Base-by-base conservation (phyloP, 2,329 filamentous ascomycete genomes). In the Pseudopyricularia javanii region DNA sequence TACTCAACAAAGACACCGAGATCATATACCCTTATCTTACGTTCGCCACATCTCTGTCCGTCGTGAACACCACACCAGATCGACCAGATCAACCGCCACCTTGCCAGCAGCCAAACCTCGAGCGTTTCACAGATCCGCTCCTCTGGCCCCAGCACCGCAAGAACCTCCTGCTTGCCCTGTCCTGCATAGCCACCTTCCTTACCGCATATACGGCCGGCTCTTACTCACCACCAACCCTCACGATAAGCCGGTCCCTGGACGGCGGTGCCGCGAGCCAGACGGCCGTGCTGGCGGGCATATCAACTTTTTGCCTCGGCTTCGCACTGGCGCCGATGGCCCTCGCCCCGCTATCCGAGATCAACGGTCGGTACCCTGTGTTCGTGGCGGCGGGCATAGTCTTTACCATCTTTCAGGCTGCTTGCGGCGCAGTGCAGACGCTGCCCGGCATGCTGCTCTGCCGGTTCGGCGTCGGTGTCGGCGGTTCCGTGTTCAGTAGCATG, bases 301-400 rank as follows among this genome's bases (percentile, higher is more conserved):
- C 90, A 0, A 79, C 81, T 0, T 96, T 93, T 66, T 93, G 88
- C 47, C 62, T 76, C 33, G 90, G 91, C 3, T 95, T 95, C 59
- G 88, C 78, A 0, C 66, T 90, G 24, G 86, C 88, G 0, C 91
- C 91, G 0, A 95, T 96, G 90, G 74, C 88, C 1, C 76, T 95
- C 0, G 91, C 91, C 0, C 91, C 91, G 0, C 85, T 95, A 58
- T 89, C 85, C 1, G 91, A 96, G 68, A 85, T 94, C 63, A 89
- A 93, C 66, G 91, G 91, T 3, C 80, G 91, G 2, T 82, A 88
- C 53, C 88, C 90, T 0, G 86, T 95, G 33, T 93, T 95, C 61
- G 74, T 91, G 24, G 73, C 74, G 1, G 84, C 86, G 8, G 89
- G 89, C 0, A 62, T 85, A 15, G 62, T 94, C 1, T 93, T 86